A percentile compares a stretch with the other conserved stretches of the same genome.
Evolutionary conservation across 2,329 filamentous ascomycete species (phyloP).

Genomic region (Fusarium zealandicum): DNA sequence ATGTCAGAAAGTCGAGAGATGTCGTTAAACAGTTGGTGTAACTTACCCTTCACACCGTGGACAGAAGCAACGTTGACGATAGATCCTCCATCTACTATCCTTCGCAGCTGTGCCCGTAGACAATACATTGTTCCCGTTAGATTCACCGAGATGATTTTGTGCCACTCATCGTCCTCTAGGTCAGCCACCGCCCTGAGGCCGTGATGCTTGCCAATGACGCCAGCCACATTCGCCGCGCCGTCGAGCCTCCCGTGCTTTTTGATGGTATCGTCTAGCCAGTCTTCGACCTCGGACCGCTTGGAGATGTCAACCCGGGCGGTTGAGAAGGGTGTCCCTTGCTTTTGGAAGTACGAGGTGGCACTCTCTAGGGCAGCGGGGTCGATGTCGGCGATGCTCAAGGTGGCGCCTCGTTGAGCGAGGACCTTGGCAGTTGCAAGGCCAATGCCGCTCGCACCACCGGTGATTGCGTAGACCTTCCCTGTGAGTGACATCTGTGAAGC

Average conservation of each 20-base stretch:
- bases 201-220: conserved; percentile 57
- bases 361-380: conserved; percentile 41
- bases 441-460: conserved; percentile 54
- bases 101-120: conserved; percentile 54
- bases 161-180: conserved; percentile 57
- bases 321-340: conserved; percentile 39
- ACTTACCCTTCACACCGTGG: conserved; percentile 53
- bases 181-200: conserved; percentile 50
- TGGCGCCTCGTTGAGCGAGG: conserved; percentile 48
- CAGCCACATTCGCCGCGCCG: conserved; percentile 63
- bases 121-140: conserved; percentile 61
- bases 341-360: conserved; percentile 44
- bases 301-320: conserved; percentile 58
- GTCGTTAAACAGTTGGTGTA: neutral
- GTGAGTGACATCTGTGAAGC: conserved; percentile 38
- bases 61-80: conserved; percentile 66
- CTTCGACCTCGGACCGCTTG: conserved; percentile 56
- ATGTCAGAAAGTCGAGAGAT: conserved; percentile 22
- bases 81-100: conserved; percentile 54
- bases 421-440: conserved; percentile 51
- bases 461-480: conserved; percentile 51
- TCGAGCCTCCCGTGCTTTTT: conserved; percentile 60
- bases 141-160: conserved; percentile 57
- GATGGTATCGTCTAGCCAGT: conserved; percentile 57
- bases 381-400: conserved; percentile 51